Conservation (phyloP, 2,329 filamentous ascomycete genomes). For the Talaromyces sp. region DNA sequence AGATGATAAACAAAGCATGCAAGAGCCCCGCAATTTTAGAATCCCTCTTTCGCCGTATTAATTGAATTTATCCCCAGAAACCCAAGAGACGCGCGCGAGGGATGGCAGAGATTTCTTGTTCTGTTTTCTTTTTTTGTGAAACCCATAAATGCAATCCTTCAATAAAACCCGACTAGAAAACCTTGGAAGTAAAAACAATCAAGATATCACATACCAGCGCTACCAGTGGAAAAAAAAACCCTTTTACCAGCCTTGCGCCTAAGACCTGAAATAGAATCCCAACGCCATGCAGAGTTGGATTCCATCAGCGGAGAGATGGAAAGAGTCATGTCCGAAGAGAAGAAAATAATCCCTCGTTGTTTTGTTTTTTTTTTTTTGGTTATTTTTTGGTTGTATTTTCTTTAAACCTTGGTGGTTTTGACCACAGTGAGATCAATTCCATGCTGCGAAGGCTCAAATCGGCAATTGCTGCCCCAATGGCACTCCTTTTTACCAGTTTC, state of each 20-base stretch:
- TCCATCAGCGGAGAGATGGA: not conserved
- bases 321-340: not conserved
- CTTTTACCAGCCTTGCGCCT: not conserved
- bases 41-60: not conserved
- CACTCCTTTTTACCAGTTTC: slow-evolving; percentile 49
- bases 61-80: not conserved
- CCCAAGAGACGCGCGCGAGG: not conserved
- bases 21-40: not conserved
- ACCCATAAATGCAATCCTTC: not conserved
- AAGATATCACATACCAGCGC: not conserved
- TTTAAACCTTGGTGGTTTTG: slow-evolving; percentile 39
- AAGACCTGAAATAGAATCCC: not conserved
- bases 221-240: not conserved
- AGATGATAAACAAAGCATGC: not conserved
- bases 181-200: not conserved
- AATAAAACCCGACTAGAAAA: not conserved
- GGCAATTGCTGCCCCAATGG: slow-evolving; percentile 53
- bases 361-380: no score
- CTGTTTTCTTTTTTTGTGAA: not conserved
- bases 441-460: slow-evolving; percentile 53
- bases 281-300: not conserved
- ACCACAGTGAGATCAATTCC: slow-evolving; percentile 53
- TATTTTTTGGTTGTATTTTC: not conserved
- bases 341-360: not conserved
- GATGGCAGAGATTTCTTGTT: not conserved